phyloP scores from a whole-genome alignment of 768 basidiomycete species.

The Pleurotus salmoneostramineus region DNA sequence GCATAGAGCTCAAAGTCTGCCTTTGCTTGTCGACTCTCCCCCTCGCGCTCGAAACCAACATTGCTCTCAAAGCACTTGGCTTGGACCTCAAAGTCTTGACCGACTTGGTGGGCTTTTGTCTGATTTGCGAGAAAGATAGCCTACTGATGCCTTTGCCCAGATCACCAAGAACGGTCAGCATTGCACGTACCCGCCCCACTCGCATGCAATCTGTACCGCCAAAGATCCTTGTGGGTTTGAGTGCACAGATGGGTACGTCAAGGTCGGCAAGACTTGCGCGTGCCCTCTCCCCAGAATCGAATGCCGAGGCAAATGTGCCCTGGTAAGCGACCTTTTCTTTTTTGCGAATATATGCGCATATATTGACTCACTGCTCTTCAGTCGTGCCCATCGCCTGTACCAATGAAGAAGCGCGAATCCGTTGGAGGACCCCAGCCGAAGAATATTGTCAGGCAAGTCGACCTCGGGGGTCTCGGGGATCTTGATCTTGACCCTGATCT shows the following conservation, averaged over 20 bases:
- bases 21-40: slow-evolving; percentile 11
- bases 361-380: not conserved
- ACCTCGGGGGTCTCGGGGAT: no score
- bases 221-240: slow-evolving; percentile 8
- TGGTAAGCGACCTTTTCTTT: not conserved
- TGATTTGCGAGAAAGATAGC: not conserved
- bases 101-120: not conserved
- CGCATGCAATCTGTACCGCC: slow-evolving; percentile 1
- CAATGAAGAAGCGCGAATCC: not conserved
- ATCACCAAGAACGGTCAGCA: not conserved
- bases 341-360: not conserved
- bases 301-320: slow-evolving; percentile 6
- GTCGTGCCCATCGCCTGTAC: not conserved
- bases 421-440: not conserved
- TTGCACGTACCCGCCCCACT: slow-evolving; percentile 10
- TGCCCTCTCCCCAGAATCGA: slow-evolving; percentile 1
- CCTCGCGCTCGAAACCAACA: slow-evolving; percentile 4
- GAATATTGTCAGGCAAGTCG: not conserved
- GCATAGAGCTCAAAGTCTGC: slow-evolving; percentile 8
- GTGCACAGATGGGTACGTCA: slow-evolving; percentile 10
- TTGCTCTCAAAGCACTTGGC: not conserved
- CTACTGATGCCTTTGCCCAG: not conserved
- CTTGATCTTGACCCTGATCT: no score
- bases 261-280: slow-evolving; percentile 10
- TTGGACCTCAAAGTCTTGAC: not conserved